A percentile compares a stretch with the other conserved stretches of the same genome.
These are phyloP conservation scores for Carnegiea gigantea DNA, from an alignment of 179 eudicot species.

Conservation along the genomic window DNA sequence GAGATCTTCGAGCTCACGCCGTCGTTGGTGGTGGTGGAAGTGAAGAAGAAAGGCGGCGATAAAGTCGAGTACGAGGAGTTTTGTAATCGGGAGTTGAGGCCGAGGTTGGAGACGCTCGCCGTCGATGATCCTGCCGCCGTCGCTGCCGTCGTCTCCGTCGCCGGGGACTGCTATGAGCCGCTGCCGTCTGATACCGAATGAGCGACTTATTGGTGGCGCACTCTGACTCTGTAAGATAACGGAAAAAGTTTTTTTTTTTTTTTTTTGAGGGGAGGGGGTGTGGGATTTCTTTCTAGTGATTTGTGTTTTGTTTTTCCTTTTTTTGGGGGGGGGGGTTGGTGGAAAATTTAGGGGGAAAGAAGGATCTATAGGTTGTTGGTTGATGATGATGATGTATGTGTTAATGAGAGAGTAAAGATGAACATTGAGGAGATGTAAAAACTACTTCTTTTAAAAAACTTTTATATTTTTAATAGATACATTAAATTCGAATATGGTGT, in stretches of 20 bases:
- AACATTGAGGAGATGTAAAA: not conserved
- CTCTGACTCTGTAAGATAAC: not conserved
- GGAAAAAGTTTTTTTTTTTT: not conserved
- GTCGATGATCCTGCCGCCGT: conserved; percentile 23
- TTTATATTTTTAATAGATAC: not conserved
- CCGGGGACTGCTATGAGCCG: not conserved
- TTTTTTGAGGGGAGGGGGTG: not conserved
- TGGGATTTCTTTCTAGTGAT: not conserved
- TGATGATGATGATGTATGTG: not conserved
- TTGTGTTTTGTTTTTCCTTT: not conserved
- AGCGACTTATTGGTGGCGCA: not conserved
- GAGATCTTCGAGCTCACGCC: conserved; percentile 88
- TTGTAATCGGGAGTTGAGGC: conserved; percentile 54
- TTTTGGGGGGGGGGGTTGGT: not conserved
- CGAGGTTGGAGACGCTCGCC: conserved; percentile 51
- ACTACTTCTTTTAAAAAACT: not conserved
- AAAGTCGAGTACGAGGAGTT: conserved; percentile 73
- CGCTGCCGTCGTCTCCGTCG: not conserved
- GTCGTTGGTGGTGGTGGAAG: conserved; percentile 68
- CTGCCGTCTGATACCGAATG: conserved; percentile 33
- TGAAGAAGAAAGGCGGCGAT: conserved; percentile 77
- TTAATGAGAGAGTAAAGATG: not conserved
- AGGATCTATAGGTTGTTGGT: not conserved
- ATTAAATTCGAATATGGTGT: no score
- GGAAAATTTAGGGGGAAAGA: conserved; percentile 9